Conservation (phyloP, 1,139 yeast species). For the Kodamaea suecica region DNA sequence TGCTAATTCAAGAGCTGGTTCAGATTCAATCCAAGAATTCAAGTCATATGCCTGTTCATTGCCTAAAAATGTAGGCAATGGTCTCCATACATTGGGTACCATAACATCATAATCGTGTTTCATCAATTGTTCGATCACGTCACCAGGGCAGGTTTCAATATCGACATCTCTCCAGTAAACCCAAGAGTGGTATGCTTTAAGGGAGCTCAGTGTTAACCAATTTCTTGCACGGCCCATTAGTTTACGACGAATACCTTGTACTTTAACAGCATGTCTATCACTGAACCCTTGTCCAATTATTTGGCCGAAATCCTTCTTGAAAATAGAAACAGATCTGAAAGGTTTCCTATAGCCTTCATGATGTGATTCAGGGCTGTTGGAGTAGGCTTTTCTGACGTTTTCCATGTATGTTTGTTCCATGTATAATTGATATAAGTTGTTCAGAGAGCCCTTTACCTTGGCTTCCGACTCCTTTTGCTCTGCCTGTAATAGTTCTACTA, state of each 20-base stretch:
- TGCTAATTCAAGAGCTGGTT: constrained; percentile 66
- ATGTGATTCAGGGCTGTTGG: constrained; percentile 49
- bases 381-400: constrained; percentile 53
- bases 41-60: constrained; percentile 82
- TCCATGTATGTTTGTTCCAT: constrained; percentile 67
- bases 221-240: constrained; percentile 90
- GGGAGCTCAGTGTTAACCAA: constrained; percentile 75
- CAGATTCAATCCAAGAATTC: constrained; percentile 86
- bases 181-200: constrained; percentile 87
- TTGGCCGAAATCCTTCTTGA: constrained; percentile 82
- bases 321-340: constrained; percentile 72
- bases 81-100: constrained; percentile 92
- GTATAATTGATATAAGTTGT: constrained; percentile 61
- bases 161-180: constrained; percentile 94
- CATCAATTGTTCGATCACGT: constrained; percentile 78
- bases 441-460: constrained; percentile 44
- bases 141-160: constrained; percentile 77
- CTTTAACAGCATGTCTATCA: constrained; percentile 85
- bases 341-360: constrained; percentile 66
- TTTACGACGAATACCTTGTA: constrained; percentile 83
- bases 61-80: constrained; percentile 71
- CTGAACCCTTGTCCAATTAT: constrained; percentile 84
- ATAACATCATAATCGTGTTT: constrained; percentile 69
- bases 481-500: constrained; percentile 46
- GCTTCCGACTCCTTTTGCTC: constrained; percentile 34